Conservation (phyloP, 768 basidiomycete species). For the Leccinum aurantiacum region DNA sequence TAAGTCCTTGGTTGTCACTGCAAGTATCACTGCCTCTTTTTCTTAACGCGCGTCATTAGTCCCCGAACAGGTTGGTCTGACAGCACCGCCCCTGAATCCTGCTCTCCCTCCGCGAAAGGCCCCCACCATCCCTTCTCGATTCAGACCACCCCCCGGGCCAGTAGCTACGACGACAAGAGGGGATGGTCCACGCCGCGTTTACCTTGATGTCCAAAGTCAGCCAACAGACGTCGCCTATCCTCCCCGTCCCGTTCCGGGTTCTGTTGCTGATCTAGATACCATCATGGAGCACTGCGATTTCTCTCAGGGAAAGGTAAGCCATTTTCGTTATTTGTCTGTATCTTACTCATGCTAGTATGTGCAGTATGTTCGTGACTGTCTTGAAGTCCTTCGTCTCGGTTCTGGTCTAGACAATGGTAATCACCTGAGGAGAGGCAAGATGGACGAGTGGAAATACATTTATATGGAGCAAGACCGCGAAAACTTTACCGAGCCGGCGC, state of each 20-base stretch:
- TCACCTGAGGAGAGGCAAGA: slow-evolving; percentile 68
- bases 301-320: slow-evolving; percentile 64
- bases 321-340: background rate
- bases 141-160: slow-evolving; percentile 45
- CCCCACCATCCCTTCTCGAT: slow-evolving; percentile 46
- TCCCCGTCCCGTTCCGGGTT: slow-evolving; percentile 80
- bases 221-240: slow-evolving; percentile 76
- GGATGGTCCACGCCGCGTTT: slow-evolving; percentile 74
- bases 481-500: slow-evolving; percentile 38
- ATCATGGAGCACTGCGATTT: slow-evolving; percentile 95
- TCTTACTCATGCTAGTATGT: slow-evolving; percentile 12
- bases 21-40: background rate
- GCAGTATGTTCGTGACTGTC: slow-evolving; percentile 95
- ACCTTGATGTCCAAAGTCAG: slow-evolving; percentile 65
- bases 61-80: slow-evolving; percentile 65
- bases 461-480: slow-evolving; percentile 63
- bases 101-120: slow-evolving; percentile 61
- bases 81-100: slow-evolving; percentile 62
- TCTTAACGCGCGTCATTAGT: slow-evolving; percentile 42
- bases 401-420: slow-evolving; percentile 83
- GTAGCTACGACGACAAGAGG: slow-evolving; percentile 63
- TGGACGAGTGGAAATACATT: slow-evolving; percentile 86
- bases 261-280: slow-evolving; percentile 84
- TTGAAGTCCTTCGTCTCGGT: slow-evolving; percentile 91
- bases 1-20: slow-evolving; percentile 39